Percentiles rank a stretch among this genome's conserved stretches.
Conservation (phyloP, 805 yeast species). For the Lipomyces mesembrius region DNA sequence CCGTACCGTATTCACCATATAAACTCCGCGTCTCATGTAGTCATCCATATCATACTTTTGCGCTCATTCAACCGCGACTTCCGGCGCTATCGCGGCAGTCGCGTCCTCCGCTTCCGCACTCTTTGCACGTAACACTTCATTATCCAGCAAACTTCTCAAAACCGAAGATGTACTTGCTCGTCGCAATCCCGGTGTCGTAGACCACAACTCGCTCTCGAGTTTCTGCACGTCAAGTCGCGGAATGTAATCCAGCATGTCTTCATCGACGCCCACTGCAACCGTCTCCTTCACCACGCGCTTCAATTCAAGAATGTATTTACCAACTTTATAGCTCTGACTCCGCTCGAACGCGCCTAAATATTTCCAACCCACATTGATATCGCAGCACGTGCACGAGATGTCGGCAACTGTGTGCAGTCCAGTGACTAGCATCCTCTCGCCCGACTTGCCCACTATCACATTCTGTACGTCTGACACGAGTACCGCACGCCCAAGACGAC, state of each 20-base stretch:
- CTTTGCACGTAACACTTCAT: background rate
- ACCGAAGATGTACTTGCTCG: background rate
- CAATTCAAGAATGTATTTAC: conserved; percentile 58
- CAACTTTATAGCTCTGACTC: conserved; percentile 62
- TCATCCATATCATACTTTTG: background rate
- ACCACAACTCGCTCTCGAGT: background rate
- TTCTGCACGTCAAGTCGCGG: conserved; percentile 3
- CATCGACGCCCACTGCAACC: conserved; percentile 3
- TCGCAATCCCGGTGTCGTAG: background rate
- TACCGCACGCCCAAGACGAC: conserved; percentile 31
- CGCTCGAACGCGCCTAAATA: conserved; percentile 54
- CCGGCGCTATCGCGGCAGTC: background rate
- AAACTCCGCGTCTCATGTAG: background rate
- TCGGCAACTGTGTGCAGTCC: conserved; percentile 62
- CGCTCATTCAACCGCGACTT: background rate
- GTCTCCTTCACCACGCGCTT: conserved; percentile 26
- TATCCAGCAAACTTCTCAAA: background rate
- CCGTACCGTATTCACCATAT: background rate
- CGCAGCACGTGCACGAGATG: conserved; percentile 59
- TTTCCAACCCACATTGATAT: conserved; percentile 63
- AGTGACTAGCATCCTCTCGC: conserved; percentile 52
- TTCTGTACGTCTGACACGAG: conserved; percentile 27
- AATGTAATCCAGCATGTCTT: conserved; percentile 7
- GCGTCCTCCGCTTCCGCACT: conserved; percentile 1
- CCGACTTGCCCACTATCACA: conserved; percentile 16